Percentiles rank a stretch among this genome's conserved stretches.
Evolutionary conservation across 2,329 filamentous ascomycete genomes (phyloP).

Genomic region (Blastomyces percursus): DNA sequence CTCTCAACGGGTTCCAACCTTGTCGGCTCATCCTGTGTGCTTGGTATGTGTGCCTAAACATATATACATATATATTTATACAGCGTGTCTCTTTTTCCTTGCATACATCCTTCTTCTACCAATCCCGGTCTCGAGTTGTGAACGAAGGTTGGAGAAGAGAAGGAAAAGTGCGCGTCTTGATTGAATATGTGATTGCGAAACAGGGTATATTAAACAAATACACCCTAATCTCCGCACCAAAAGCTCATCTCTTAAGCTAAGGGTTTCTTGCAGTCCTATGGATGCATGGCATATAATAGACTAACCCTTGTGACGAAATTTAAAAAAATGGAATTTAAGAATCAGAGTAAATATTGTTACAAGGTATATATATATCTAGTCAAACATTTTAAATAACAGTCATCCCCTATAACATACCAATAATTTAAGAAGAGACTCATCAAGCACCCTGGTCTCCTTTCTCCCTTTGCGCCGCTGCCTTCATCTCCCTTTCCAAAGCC

Average conservation of each 20-base stretch:
- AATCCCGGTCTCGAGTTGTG: too few species aligned
- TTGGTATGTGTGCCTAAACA: not conserved
- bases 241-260: not conserved
- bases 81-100: not conserved
- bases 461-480: not conserved
- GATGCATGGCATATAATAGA: not conserved
- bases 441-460: not conserved
- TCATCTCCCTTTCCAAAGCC: slow-evolving; percentile 25
- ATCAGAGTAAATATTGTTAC: not conserved
- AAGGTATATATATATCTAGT: not conserved
- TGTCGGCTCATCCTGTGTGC: not conserved
- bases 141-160: not conserved
- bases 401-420: not conserved
- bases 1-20: not conserved
- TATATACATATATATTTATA: too few species aligned
- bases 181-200: not conserved
- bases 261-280: not conserved
- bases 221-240: not conserved
- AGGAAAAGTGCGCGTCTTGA: not conserved
- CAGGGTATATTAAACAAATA: not conserved
- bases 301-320: not conserved
- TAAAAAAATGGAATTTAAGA: not conserved
- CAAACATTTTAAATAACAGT: not conserved
- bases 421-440: not conserved
- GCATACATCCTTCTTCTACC: not conserved